Conservation (phyloP, 2,329 filamentous ascomycete genomes). For the Trichoderma pleuroti region DNA sequence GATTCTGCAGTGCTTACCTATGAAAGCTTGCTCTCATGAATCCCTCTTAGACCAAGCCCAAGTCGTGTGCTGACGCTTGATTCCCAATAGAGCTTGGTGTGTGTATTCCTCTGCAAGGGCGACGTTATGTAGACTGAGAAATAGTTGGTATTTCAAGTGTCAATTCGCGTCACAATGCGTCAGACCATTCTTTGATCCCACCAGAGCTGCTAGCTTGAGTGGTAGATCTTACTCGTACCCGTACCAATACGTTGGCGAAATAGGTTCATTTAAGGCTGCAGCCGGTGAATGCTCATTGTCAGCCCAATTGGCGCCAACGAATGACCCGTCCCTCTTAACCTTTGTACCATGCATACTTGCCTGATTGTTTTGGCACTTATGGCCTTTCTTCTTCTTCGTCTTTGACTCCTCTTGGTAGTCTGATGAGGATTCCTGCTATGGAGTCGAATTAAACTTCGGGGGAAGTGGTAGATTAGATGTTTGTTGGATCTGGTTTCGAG, state of each 20-base stretch:
- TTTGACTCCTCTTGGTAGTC: neutral
- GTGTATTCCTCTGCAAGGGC: neutral
- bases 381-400: neutral
- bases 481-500: neutral
- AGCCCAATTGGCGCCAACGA: neutral
- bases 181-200: neutral
- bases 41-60: neutral
- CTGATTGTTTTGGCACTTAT: neutral
- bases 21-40: neutral
- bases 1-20: neutral
- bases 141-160: neutral
- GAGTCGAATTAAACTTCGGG: neutral
- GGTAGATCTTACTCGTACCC: neutral
- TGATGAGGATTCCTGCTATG: neutral
- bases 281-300: neutral
- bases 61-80: neutral
- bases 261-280: slow-evolving; percentile 3
- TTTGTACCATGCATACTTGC: neutral
- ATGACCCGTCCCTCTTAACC: neutral
- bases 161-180: neutral
- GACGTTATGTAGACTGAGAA: neutral
- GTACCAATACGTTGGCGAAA: neutral
- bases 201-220: neutral
- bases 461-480: neutral
- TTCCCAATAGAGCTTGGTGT: neutral